phyloP scores from a whole-genome alignment of 2,329 filamentous ascomycete genomes.

The Alternaria conjuncta region DNA sequence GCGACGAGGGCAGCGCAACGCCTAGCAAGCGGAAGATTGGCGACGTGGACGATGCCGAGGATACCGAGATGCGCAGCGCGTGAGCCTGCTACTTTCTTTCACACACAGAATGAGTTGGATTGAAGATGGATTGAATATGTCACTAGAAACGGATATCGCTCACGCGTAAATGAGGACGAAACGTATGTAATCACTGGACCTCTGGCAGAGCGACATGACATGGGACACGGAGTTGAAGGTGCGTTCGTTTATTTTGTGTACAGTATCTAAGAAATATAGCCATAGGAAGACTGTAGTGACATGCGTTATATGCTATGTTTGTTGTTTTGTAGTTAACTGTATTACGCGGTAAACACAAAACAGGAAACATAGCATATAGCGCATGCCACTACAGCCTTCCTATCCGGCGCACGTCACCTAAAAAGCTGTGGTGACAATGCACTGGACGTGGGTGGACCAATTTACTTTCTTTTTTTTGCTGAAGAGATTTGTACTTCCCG shows the following conservation, averaged over 20 bases:
- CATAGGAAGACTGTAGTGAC: too few relatives aligned
- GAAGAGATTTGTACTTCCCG: neutral
- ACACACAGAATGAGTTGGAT: slow-evolving; percentile 1
- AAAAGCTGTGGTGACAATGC: neutral
- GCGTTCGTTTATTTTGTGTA: slow-evolving; percentile 15
- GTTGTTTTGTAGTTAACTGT: too few relatives aligned
- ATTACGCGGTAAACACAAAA: neutral
- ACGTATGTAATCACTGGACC: slow-evolving; percentile 13
- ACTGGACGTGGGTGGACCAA: neutral
- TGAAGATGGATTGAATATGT: slow-evolving; percentile 3
- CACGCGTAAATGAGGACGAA: slow-evolving; percentile 29
- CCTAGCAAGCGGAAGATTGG: slow-evolving; percentile 47
- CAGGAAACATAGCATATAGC: slow-evolving; percentile 7
- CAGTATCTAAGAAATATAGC: slow-evolving; percentile 8
- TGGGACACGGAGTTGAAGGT: slow-evolving; percentile 23
- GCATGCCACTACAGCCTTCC: slow-evolving; percentile 16
- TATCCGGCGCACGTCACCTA: neutral
- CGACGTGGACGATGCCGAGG: slow-evolving; percentile 36
- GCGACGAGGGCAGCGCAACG: slow-evolving; percentile 38
- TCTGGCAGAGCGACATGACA: slow-evolving; percentile 14
- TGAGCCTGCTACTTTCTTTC: slow-evolving; percentile 13
- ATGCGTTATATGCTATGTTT: too few relatives aligned
- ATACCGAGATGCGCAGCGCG: slow-evolving; percentile 40
- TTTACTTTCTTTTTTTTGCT: neutral
- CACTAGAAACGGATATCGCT: slow-evolving; percentile 33